phyloP scores from a whole-genome alignment of 768 basidiomycete genomes.

The Pleurotus pulmonarius region DNA sequence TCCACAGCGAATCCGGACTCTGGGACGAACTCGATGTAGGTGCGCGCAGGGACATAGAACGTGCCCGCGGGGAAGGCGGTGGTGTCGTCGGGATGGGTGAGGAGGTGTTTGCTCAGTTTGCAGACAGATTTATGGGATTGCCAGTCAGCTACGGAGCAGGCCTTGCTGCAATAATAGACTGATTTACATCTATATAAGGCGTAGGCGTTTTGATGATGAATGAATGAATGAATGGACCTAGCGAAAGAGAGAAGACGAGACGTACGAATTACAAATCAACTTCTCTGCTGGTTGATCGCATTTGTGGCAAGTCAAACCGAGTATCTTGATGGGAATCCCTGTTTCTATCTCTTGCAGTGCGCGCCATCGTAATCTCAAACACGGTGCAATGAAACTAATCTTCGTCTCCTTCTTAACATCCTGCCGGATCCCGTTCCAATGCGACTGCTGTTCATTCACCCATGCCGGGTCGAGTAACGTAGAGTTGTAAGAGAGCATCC shows the following conservation, averaged over 20 bases:
- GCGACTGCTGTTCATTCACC: slow-evolving; percentile 15
- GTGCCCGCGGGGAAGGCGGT: slow-evolving; percentile 12
- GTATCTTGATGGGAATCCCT: slow-evolving; percentile 7
- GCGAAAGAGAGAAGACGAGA: neutral
- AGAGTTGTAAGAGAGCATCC: slow-evolving; percentile 16
- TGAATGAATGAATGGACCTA: neutral
- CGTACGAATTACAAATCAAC: slow-evolving; percentile 15
- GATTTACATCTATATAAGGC: neutral
- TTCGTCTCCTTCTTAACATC: slow-evolving; percentile 15
- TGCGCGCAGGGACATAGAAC: slow-evolving; percentile 15
- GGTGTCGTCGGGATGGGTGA: slow-evolving; percentile 3
- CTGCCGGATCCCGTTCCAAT: slow-evolving; percentile 15
- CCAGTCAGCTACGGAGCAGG: slow-evolving; percentile 16
- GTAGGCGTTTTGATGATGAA: neutral
- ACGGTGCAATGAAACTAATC: slow-evolving; percentile 17
- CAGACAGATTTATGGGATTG: slow-evolving; percentile 14
- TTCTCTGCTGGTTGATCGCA: slow-evolving; percentile 12
- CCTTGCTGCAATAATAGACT: slow-evolving; percentile 14
- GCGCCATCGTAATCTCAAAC: slow-evolving; percentile 14
- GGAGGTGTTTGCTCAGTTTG: slow-evolving; percentile 15
- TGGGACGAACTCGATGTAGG: slow-evolving; percentile 15
- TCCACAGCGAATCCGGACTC: slow-evolving; percentile 18
- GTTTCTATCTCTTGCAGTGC: slow-evolving; percentile 19
- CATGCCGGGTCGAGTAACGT: slow-evolving; percentile 13
- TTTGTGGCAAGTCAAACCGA: slow-evolving; percentile 8